phyloP scores from a whole-genome alignment of 768 basidiomycete species.

The Imleria badia region DNA sequence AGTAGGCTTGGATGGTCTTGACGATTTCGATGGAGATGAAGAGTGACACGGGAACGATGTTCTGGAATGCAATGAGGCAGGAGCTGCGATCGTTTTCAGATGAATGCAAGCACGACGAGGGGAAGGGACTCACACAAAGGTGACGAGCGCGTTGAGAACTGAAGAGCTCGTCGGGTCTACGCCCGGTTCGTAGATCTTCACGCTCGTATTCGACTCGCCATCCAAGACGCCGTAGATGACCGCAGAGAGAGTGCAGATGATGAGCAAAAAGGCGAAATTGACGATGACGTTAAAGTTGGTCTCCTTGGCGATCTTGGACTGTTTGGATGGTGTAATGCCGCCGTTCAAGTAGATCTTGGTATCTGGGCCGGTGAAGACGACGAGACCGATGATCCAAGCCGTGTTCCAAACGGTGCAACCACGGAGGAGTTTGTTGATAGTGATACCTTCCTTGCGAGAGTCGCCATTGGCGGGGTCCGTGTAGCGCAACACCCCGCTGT shows the following conservation, averaged over 20 bases:
- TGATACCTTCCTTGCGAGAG: constrained; percentile 64
- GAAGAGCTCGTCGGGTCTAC: constrained; percentile 59
- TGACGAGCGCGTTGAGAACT: constrained; percentile 77
- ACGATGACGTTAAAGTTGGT: constrained; percentile 98
- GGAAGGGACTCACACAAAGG: constrained; percentile 73
- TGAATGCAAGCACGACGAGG: neutral
- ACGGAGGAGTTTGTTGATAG: constrained; percentile 91
- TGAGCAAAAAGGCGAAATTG: constrained; percentile 78
- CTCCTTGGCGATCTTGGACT: constrained; percentile 96
- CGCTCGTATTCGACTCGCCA: constrained; percentile 57
- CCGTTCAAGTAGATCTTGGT: constrained; percentile 93
- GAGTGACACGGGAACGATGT: constrained; percentile 92
- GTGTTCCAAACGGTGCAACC: constrained; percentile 91
- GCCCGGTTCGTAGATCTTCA: constrained; percentile 67
- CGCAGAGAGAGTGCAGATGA: constrained; percentile 76
- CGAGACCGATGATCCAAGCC: constrained; percentile 89
- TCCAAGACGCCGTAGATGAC: constrained; percentile 77
- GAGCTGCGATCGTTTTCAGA: constrained; percentile 50
- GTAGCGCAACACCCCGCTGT: constrained; percentile 83
- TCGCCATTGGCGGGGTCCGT: constrained; percentile 52
- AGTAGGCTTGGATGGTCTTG: constrained; percentile 96
- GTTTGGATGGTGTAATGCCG: constrained; percentile 93
- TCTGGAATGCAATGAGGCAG: constrained; percentile 94
- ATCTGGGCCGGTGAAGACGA: constrained; percentile 90
- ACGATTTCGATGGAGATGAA: constrained; percentile 98